These are phyloP conservation scores for Trichophyton schoenleinii DNA, from an alignment of 2,329 filamentous ascomycete genomes.

Conservation along the genomic window DNA sequence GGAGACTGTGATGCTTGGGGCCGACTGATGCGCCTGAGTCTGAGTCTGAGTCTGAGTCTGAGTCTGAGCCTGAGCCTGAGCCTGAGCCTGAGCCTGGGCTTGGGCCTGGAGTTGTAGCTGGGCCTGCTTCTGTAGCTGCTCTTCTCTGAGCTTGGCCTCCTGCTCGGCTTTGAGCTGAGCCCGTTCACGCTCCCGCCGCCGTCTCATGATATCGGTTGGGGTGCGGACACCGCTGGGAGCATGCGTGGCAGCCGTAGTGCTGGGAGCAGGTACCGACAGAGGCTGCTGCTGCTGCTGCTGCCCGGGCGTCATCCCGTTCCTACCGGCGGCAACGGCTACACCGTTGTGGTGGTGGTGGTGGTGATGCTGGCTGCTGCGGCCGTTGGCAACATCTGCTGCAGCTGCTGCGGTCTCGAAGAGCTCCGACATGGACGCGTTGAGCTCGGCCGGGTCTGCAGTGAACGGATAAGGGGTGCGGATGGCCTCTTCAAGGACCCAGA, in stretches of 20 bases:
- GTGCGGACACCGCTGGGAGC: conserved; percentile 56
- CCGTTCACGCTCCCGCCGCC: conserved; percentile 62
- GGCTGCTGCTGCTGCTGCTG: conserved; percentile 15
- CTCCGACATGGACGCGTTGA: conserved; percentile 87
- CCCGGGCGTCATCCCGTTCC: conserved; percentile 32
- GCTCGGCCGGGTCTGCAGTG: conserved; percentile 71
- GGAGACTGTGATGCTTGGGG: background rate
- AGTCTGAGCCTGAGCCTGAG: conserved; percentile 36
- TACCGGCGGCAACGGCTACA: conserved; percentile 23
- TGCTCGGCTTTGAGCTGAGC: conserved; percentile 55
- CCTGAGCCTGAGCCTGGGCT: conserved; percentile 37
- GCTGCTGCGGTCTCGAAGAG: conserved; percentile 28
- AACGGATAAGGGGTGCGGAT: conserved; percentile 71
- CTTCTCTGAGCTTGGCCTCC: conserved; percentile 46
- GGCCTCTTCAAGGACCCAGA: conserved; percentile 84
- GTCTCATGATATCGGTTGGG: conserved; percentile 83
- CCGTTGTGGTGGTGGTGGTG: conserved; percentile 45
- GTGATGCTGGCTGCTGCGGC: background rate
- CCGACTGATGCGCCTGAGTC: conserved; percentile 10
- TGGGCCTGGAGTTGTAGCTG: background rate
- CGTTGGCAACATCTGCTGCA: background rate
- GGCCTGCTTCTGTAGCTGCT: conserved; percentile 20
- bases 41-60: conserved; percentile 37
- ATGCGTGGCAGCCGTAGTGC: conserved; percentile 1
- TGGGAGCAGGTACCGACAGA: background rate